These are phyloP conservation scores for Glycine tomentella DNA, from an alignment of 306 rosid species.

Conservation along the genomic window DNA sequence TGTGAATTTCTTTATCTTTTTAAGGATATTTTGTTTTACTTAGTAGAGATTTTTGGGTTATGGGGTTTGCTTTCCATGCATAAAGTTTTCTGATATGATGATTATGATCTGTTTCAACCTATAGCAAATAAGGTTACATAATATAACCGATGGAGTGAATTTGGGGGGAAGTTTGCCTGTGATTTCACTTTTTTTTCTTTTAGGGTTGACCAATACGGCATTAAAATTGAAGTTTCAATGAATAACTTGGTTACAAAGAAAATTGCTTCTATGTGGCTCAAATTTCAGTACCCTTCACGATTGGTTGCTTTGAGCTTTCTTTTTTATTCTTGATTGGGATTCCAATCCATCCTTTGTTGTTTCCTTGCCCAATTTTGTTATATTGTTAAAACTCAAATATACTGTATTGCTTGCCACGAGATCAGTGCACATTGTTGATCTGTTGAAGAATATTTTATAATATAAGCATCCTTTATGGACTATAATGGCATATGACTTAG, in stretches of 20 bases:
- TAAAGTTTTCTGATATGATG: neutral
- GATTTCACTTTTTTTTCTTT: neutral
- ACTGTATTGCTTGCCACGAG: conserved; percentile 13
- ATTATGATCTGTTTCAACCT: conserved; percentile 29
- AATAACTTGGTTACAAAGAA: neutral
- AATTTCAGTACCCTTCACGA: neutral
- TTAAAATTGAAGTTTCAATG: conserved; percentile 8
- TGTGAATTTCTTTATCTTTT: neutral
- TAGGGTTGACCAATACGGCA: conserved; percentile 27
- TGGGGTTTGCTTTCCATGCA: conserved; percentile 7
- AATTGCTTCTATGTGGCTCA: conserved; percentile 21
- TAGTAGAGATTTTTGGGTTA: neutral
- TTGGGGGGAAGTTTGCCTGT: conserved; percentile 4
- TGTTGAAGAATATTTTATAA: neutral
- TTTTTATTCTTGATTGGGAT: neutral
- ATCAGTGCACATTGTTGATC: neutral
- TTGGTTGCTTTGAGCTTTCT: conserved; percentile 2
- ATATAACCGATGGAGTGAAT: conserved; percentile 20
- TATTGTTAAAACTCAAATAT: neutral
- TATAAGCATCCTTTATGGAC: too few relatives aligned
- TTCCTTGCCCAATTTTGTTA: neutral
- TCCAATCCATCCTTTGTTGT: neutral
- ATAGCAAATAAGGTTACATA: neutral
- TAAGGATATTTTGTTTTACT: too few relatives aligned
- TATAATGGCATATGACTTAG: too few relatives aligned